Percentiles rank a stretch among this genome's conserved stretches.
These are phyloP conservation scores for Fusarium solani-melongenae DNA, from an alignment of 2,329 filamentous ascomycete genomes.

Conservation along the genomic window DNA sequence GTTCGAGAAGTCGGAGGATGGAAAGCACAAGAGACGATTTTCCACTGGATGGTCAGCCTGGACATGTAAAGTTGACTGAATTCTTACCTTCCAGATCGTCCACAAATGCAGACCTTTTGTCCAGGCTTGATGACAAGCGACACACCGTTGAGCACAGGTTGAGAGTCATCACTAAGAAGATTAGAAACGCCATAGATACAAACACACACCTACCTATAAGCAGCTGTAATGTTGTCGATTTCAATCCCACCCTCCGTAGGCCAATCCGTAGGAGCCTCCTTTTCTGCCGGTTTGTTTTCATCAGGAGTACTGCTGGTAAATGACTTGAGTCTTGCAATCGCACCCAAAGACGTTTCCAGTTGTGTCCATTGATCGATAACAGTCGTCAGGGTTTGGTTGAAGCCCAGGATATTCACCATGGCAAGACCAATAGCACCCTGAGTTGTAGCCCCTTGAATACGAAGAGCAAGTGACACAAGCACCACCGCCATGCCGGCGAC, in stretches of 20 bases:
- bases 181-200: neutral
- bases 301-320: conserved; percentile 43
- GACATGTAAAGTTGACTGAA: rapidly evolving
- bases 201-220: conserved; percentile 35
- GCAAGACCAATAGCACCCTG: conserved; percentile 47
- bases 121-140: conserved; percentile 47
- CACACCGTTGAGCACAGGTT: conserved; percentile 24
- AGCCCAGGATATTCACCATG: conserved; percentile 42
- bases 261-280: conserved; percentile 38
- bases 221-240: conserved; percentile 41
- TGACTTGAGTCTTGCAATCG: conserved; percentile 48
- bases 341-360: conserved; percentile 51
- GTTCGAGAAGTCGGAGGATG: conserved; percentile 60
- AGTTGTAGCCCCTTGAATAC: conserved; percentile 33
- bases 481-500: conserved; percentile 59
- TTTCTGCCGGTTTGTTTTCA: conserved; percentile 39
- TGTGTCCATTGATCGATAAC: conserved; percentile 51
- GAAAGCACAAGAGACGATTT: conserved; percentile 61
- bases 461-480: conserved; percentile 57
- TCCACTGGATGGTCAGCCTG: conserved; percentile 49
- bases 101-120: conserved; percentile 62
- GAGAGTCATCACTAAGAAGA: conserved; percentile 18
- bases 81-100: conserved; percentile 55
- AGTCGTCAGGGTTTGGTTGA: conserved; percentile 45
- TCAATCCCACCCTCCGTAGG: conserved; percentile 41